phyloP scores from a whole-genome alignment of 352 stramenopile species.

The Aphanomyces cochlioides region DNA sequence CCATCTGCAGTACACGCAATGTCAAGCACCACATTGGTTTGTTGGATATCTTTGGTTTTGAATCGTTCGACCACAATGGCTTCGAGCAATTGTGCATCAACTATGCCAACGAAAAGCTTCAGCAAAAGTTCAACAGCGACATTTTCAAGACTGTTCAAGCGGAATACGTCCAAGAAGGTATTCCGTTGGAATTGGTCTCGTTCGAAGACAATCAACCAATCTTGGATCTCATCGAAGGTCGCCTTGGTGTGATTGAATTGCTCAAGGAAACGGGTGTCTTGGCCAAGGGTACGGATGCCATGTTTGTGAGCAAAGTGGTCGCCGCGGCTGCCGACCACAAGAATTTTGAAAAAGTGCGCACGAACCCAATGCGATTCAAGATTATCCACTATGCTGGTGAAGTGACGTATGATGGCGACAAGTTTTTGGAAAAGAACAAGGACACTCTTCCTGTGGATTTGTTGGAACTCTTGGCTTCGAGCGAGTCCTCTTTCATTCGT shows the following conservation, averaged over 20 bases:
- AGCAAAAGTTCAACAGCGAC: conserved; percentile 89
- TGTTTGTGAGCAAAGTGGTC: conserved; percentile 80
- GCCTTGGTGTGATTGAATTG: conserved; percentile 86
- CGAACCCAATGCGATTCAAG: conserved; percentile 78
- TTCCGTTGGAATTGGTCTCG: conserved; percentile 74
- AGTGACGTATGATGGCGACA: conserved; percentile 71
- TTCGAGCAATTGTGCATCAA: conserved; percentile 93
- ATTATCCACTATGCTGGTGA: conserved; percentile 81
- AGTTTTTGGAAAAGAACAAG: conserved; percentile 85
- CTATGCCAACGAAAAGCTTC: conserved; percentile 89
- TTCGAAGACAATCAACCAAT: conserved; percentile 91
- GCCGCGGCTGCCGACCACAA: conserved; percentile 72
- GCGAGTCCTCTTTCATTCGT: conserved; percentile 54
- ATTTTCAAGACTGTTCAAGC: conserved; percentile 95
- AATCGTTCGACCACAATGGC: conserved; percentile 85
- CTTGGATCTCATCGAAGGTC: conserved; percentile 86
- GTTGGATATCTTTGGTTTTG: conserved; percentile 96
- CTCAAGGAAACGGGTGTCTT: conserved; percentile 95
- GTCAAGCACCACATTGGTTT: conserved; percentile 85
- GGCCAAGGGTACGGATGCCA: conserved; percentile 74
- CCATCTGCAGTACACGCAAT: conserved; percentile 71
- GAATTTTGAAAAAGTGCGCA: conserved; percentile 80
- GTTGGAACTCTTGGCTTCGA: conserved; percentile 66
- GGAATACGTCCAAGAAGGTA: conserved; percentile 92
- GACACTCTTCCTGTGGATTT: conserved; percentile 79